phyloP scores from a whole-genome alignment of 441 rosid species.

The Populus hybrid region DNA sequence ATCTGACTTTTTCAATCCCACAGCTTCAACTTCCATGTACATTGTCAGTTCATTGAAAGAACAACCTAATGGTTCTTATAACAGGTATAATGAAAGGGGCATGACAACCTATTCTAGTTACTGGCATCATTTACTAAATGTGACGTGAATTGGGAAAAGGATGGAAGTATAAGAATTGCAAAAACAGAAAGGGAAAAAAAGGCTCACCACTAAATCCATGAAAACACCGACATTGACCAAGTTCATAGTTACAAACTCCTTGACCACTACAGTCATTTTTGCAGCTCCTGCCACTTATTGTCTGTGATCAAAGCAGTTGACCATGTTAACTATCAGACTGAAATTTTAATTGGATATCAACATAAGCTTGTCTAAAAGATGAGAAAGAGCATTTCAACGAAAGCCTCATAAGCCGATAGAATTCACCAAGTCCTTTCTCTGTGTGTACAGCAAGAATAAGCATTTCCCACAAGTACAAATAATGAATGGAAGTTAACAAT shows the following conservation, averaged over 20 bases:
- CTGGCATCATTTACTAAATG: not conserved
- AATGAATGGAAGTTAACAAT: not conserved
- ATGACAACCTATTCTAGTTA: not conserved
- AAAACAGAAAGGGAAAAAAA: not conserved
- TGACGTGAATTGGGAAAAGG: not conserved
- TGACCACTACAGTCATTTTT: conserved; percentile 64
- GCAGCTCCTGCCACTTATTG: conserved; percentile 69
- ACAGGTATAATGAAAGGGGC: not conserved
- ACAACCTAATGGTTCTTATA: not conserved
- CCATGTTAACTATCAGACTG: not conserved
- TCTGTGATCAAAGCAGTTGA: conserved; percentile 38
- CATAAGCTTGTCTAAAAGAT: not conserved
- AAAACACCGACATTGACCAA: conserved; percentile 83
- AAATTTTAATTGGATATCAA: not conserved
- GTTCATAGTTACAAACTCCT: conserved; percentile 83
- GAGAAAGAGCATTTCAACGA: not conserved
- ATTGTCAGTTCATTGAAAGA: not conserved
- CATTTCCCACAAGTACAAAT: not conserved
- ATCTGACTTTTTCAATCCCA: not conserved
- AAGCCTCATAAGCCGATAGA: not conserved
- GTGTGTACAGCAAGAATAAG: not conserved
- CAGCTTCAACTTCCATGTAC: not conserved
- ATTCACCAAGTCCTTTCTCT: not conserved
- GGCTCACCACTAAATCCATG: conserved; percentile 75
- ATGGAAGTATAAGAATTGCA: not conserved